Conservation (phyloP, 352 stramenopile species). For the Halophytophthora batemanensis region DNA sequence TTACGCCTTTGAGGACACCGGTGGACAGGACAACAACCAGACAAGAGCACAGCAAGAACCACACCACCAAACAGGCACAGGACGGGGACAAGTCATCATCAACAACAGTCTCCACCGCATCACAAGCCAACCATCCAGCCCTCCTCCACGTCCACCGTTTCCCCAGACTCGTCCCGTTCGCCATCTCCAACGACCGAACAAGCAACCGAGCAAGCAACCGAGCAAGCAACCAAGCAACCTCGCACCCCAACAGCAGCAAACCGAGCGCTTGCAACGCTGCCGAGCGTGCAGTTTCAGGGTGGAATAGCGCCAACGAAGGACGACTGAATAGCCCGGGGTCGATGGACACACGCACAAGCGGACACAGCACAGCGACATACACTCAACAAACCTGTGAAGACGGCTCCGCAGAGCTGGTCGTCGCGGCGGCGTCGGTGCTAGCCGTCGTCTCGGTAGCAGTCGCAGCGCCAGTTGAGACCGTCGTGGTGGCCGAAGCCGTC, state of each 20-base stretch:
- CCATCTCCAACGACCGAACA: too few species aligned
- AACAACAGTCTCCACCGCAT: conserved; percentile 33
- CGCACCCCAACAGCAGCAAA: too few species aligned
- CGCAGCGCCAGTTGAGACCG: conserved; percentile 11
- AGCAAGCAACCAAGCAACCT: conserved; percentile 1
- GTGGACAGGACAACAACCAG: conserved; percentile 24
- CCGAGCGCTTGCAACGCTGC: too few species aligned
- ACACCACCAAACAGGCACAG: conserved; percentile 22
- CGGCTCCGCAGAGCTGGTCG: conserved; percentile 12
- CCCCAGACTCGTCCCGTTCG: conserved; percentile 3
- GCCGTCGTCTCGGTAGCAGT: conserved; percentile 5
- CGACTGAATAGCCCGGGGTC: conserved; percentile 10
- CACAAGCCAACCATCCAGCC: conserved; percentile 23
- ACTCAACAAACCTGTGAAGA: conserved; percentile 69
- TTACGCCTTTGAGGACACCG: conserved; percentile 44
- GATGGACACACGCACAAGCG: conserved; percentile 4
- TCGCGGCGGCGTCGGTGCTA: conserved; percentile 12
- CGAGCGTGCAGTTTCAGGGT: background rate
- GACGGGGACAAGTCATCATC: conserved; percentile 32
- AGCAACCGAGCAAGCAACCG: conserved; percentile 6
- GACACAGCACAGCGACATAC: conserved; percentile 33
- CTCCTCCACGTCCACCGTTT: conserved; percentile 21
- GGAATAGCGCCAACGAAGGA: background rate
- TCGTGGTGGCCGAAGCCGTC: too few species aligned
- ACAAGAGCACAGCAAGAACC: conserved; percentile 18